Evolutionary conservation across 768 basidiomycete species (phyloP), one percentile per base, ranked within the genome.

Genomic region (Leccinum longicurvipes): DNA sequence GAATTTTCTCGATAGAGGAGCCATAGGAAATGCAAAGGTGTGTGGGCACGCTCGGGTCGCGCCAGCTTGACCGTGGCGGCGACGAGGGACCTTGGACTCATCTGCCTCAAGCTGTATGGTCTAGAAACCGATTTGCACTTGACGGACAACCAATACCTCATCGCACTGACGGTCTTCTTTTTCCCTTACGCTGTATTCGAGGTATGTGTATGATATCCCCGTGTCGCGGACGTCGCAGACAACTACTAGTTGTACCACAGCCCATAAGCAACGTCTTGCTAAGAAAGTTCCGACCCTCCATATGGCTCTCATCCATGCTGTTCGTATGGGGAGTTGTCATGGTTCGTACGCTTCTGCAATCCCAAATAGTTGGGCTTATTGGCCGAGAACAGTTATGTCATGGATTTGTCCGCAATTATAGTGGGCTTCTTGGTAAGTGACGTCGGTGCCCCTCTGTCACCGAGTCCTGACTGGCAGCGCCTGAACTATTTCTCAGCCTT

Each of bases 21-120:
- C 82, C 52, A 84, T 91, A 62, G 89, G 87, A 41, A 90, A 90
- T 67, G 86, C 87, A 4, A 83, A 82, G 74, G 89, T 86, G 45
- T 50, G 75, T 63, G 36, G 3, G 34, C 28, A 36, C 17, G 9
- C 10, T 34, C 14, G 25, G 3, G 8, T 9, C 4, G 14, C 7
- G 23, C 19, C 39, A 21, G 23, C 3, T 23, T 44, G 42, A 36
- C 9, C 8, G 17, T n/a, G 9, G 34, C 12, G 32, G 11, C 19
- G 27, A 6, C 14, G 14, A 53, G 36, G 6, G n/a, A 39, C 4
- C 34, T 53, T 41, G 19, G 8, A 41, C 39, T 41, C 32, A 39
- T n/a, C 32, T 21, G 23, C 24, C 6, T 15, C 47, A 59, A 87
- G 86, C 63, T 89, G 44, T 88, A 87, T 57, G 68, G 77, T 54